These are phyloP conservation scores for Barnettozyma californica DNA, from an alignment of 805 yeast genomes.

Conservation along the genomic window DNA sequence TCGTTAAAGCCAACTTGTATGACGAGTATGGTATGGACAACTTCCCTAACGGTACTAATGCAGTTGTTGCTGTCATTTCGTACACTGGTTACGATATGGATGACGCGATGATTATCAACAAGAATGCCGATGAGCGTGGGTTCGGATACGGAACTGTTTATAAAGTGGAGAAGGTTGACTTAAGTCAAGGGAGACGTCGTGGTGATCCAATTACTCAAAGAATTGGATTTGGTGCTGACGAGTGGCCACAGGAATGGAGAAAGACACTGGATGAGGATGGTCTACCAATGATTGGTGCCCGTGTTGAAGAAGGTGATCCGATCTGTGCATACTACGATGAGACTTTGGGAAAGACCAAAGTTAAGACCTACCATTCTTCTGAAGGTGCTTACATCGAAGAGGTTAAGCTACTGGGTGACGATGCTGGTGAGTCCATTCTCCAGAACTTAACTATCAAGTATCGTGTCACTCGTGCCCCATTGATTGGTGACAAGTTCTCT, in stretches of 20 bases:
- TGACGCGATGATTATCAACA: slow-evolving; percentile 98
- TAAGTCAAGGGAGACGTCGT: slow-evolving; percentile 68
- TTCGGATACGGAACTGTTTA: slow-evolving; percentile 96
- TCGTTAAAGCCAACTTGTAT: slow-evolving; percentile 87
- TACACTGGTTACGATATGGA: slow-evolving; percentile 99
- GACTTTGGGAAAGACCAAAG: slow-evolving; percentile 82
- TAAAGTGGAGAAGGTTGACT: slow-evolving; percentile 88
- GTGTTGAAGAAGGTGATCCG: slow-evolving; percentile 94
- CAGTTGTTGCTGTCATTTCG: slow-evolving; percentile 97
- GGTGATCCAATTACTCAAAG: slow-evolving; percentile 95
- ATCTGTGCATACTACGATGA: slow-evolving; percentile 91
- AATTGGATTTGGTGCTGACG: slow-evolving; percentile 90
- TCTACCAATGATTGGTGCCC: slow-evolving; percentile 80
- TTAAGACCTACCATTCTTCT: slow-evolving; percentile 86
- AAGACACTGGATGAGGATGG: slow-evolving; percentile 89
- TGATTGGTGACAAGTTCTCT: slow-evolving; percentile 96
- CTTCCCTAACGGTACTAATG: slow-evolving; percentile 97
- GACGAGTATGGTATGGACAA: slow-evolving; percentile 98
- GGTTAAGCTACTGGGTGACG: slow-evolving; percentile 88
- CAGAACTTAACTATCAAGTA: slow-evolving; percentile 84
- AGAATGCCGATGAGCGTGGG: slow-evolving; percentile 96
- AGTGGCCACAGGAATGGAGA: slow-evolving; percentile 89
- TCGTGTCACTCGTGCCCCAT: slow-evolving; percentile 85
- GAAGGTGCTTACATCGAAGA: slow-evolving; percentile 96
- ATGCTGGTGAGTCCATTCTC: slow-evolving; percentile 63